A percentile compares a stretch with the other conserved stretches of the same genome.
phyloP scores from a whole-genome alignment of 345 rosid species.

The Lepidium didymum region DNA sequence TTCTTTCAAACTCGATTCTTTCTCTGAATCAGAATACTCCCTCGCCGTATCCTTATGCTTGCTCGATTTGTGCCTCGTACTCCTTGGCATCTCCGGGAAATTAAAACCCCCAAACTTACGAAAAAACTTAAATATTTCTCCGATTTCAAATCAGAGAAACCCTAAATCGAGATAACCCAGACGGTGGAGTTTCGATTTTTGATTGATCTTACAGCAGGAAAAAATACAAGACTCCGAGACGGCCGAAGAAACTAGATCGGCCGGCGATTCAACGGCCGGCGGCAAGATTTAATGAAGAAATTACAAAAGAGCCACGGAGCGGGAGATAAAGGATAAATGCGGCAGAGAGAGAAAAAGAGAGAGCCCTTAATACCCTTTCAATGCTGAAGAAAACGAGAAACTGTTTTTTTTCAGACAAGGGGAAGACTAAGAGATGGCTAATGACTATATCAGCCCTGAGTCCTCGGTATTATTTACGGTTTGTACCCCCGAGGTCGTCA shows the following conservation, averaged over 20 bases:
- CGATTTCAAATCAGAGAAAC: conserved; percentile 25
- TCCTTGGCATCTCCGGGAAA: conserved; percentile 58
- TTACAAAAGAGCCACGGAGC: conserved; percentile 13
- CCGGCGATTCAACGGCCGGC: conserved; percentile 17
- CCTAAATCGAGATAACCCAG: conserved; percentile 17
- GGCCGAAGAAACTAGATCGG: conserved; percentile 3
- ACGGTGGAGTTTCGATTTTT: not conserved
- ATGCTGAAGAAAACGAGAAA: conserved; percentile 1
- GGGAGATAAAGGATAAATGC: not conserved
- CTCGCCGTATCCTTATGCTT: conserved; percentile 62
- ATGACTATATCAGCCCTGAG: conserved; percentile 13
- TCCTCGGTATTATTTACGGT: conserved; percentile 2
- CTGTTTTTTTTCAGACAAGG: conserved; percentile 9
- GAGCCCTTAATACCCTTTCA: not conserved
- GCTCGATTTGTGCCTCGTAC: conserved; percentile 95
- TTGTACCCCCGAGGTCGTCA: not conserved
- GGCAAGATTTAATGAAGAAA: conserved; percentile 2
- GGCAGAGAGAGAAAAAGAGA: not conserved
- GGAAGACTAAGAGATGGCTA: conserved; percentile 20
- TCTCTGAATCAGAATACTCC: conserved; percentile 90
- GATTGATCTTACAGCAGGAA: not conserved
- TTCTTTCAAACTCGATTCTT: conserved; percentile 57
- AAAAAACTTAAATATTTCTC: no score
- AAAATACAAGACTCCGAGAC: not conserved
- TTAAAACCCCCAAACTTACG: no score